Percentiles rank a stretch among this genome's conserved stretches.
Evolutionary conservation across 2,329 filamentous ascomycete species (phyloP).

Genomic region (Neonectria punicea): DNA sequence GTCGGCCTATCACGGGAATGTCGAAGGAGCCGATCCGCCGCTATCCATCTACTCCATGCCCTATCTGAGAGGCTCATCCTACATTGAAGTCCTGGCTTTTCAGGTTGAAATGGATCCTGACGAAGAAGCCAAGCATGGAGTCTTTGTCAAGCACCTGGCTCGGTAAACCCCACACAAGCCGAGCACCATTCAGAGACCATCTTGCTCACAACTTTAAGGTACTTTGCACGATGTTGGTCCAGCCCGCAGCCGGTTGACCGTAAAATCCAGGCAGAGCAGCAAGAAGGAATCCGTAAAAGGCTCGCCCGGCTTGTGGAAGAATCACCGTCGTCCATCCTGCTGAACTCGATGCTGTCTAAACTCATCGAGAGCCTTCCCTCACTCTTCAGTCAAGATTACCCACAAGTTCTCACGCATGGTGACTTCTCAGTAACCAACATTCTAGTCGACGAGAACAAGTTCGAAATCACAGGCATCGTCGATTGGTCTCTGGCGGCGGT

Average conservation of each 20-base stretch:
- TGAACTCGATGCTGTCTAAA: constrained; percentile 22
- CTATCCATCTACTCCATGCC: constrained; percentile 39
- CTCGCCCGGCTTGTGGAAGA: constrained; percentile 29
- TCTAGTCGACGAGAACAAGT: constrained; percentile 39
- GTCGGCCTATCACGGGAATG: constrained; percentile 33
- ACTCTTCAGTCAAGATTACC: constrained; percentile 43
- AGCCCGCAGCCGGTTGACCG: constrained; percentile 18
- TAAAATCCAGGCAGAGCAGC: constrained; percentile 23
- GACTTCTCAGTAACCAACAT: constrained; percentile 42
- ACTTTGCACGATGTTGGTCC: constrained; percentile 43
- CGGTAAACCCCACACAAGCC: constrained; percentile 14
- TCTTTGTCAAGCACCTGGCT: constrained; percentile 31
- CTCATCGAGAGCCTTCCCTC: constrained; percentile 35
- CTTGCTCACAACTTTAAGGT: constrained; percentile 29
- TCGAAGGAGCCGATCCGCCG: constrained; percentile 41
- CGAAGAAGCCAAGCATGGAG: constrained; percentile 27
- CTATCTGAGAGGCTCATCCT: constrained; percentile 39
- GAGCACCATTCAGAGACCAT: constrained; percentile 10
- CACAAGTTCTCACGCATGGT: constrained; percentile 43
- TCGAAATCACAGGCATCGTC: constrained; percentile 42
- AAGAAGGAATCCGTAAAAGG: constrained; percentile 33
- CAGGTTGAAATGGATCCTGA: constrained; percentile 34
- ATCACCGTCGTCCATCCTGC: constrained; percentile 17
- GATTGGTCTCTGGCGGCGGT: constrained; percentile 44
- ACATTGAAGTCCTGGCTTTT: constrained; percentile 34